Evolutionary conservation across 1,284 basidiomycete species (phyloP).

Genomic region (Psilocybe mexicana): DNA sequence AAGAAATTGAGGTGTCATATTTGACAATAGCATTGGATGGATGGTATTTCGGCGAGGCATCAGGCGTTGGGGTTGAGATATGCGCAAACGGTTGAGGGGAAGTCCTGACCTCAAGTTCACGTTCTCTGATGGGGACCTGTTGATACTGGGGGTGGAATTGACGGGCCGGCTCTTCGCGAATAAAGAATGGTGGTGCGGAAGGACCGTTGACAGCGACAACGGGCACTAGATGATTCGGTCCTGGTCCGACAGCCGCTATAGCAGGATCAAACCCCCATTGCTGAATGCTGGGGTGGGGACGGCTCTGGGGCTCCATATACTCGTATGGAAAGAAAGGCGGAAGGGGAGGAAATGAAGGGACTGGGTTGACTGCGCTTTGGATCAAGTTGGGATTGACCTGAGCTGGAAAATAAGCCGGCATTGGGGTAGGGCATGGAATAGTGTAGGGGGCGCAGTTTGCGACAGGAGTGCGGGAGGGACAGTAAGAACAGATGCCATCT

Average conservation of each 20-base stretch:
- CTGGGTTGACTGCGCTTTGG: constrained; percentile 4
- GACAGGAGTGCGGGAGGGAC: constrained; percentile 29
- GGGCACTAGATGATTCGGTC: not conserved
- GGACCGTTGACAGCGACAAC: constrained; percentile 4
- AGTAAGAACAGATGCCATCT: constrained; percentile 32
- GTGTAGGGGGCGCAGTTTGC: constrained; percentile 4
- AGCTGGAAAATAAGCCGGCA: constrained; percentile 8
- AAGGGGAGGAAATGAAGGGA: not conserved
- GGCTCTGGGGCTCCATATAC: constrained; percentile 13
- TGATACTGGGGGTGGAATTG: not conserved
- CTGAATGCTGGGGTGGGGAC: constrained; percentile 1
- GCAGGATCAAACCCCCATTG: constrained; percentile 20
- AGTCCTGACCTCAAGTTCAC: not conserved
- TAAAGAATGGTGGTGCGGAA: constrained; percentile 7
- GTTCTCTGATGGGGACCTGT: not conserved
- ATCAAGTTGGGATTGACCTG: not conserved
- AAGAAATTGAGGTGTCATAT: not conserved
- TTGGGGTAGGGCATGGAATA: constrained; percentile 15
- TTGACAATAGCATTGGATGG: not conserved
- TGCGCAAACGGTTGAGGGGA: constrained; percentile 10
- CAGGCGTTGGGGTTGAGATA: constrained; percentile 4
- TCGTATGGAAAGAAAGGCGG: constrained; percentile 11
- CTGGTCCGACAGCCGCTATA: constrained; percentile 13
- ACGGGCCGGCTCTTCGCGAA: constrained; percentile 9
- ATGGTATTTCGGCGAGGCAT: constrained; percentile 9